Percentiles rank a stretch among this genome's conserved stretches.
Conservation (phyloP, 257 asterid species). For the Solanum commersonii region DNA sequence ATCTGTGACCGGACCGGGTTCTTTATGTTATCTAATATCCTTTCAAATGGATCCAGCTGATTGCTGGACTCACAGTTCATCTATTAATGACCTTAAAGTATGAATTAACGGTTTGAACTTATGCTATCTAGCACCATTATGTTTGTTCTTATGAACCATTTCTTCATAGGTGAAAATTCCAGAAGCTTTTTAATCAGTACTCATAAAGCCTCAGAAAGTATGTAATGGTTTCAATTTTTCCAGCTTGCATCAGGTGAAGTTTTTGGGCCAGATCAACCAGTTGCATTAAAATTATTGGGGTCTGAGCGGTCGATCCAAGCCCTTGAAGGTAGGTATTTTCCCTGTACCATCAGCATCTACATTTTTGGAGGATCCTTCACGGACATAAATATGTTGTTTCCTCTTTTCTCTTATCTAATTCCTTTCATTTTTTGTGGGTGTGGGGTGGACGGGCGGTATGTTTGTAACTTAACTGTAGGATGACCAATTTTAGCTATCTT, state of each 20-base stretch:
- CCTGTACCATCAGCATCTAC: background rate
- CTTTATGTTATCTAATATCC: background rate
- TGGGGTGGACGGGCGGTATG: background rate
- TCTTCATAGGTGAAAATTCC: background rate
- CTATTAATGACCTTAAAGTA: background rate
- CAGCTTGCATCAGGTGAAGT: constrained; percentile 89
- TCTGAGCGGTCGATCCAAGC: constrained; percentile 86
- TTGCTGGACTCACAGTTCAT: background rate
- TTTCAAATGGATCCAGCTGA: background rate
- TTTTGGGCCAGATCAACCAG: constrained; percentile 84
- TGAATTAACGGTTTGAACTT: background rate
- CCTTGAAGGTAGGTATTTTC: constrained; percentile 53
- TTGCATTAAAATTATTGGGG: constrained; percentile 78
- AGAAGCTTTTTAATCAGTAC: background rate
- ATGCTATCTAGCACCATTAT: background rate
- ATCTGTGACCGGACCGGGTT: background rate
- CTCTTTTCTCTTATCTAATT: background rate
- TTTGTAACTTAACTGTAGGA: background rate
- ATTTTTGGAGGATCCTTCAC: background rate
- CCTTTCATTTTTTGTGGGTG: background rate
- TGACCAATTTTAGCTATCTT: background rate
- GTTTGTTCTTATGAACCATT: background rate
- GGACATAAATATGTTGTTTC: background rate
- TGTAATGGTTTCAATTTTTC: constrained; percentile 1
- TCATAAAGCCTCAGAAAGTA: background rate